phyloP scores from a whole-genome alignment of 495 filamentous ascomycete species.

The Talaromyces nanjingensis region DNA sequence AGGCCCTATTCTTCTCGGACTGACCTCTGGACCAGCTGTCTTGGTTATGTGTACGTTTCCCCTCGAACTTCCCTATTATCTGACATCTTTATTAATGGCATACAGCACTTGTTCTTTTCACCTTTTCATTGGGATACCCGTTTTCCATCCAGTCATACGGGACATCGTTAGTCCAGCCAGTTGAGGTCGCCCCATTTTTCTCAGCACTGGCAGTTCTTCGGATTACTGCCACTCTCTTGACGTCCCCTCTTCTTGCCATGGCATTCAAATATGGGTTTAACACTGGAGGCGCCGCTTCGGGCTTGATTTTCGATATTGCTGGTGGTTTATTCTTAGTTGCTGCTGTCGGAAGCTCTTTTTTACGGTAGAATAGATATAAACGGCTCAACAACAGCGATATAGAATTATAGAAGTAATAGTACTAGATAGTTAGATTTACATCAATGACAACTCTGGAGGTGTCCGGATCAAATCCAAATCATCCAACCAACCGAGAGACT shows the following conservation, averaged over 20 bases:
- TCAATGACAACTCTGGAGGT: neutral
- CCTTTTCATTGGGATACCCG: conserved; percentile 1
- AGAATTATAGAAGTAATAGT: neutral
- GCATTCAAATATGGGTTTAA: conserved; percentile 1
- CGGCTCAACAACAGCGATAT: neutral
- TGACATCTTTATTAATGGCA: neutral
- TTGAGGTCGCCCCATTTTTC: conserved; percentile 1
- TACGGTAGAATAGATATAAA: conserved; percentile 1
- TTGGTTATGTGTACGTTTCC: neutral
- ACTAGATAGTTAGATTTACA: neutral
- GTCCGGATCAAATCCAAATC: neutral
- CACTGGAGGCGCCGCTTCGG: neutral
- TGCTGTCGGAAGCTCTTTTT: neutral
- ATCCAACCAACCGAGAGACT: neutral
- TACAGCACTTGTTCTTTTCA: conserved; percentile 1
- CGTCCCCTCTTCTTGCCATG: neutral
- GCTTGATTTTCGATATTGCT: neutral
- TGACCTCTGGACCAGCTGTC: neutral
- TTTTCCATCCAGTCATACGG: conserved; percentile 1
- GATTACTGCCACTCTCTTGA: neutral
- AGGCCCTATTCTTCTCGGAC: neutral
- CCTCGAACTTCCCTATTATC: neutral
- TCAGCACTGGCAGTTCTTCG: conserved; percentile 2
- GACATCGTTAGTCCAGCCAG: conserved; percentile 5
- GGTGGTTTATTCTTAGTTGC: conserved; percentile 1